Evolutionary conservation across 257 asterid species (phyloP), one percentile per base, ranked within the genome.

Genomic region (Paulownia fortunei): DNA sequence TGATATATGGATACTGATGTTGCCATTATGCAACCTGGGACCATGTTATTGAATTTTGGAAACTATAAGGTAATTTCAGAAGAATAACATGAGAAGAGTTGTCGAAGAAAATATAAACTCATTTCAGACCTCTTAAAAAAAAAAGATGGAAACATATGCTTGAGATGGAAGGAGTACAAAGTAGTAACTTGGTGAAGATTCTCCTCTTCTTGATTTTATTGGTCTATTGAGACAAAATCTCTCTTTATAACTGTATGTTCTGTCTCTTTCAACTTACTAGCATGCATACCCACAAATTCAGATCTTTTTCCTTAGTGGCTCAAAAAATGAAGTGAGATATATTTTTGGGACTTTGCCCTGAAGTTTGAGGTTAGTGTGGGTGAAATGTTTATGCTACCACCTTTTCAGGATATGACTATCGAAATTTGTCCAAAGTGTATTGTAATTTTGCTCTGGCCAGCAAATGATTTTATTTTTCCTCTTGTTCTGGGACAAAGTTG

Each of bases 1-100:
- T 66, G 73, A 78, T 84, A n/a, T 72, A 32, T 70, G 63, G 34
- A 63, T 47, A 52, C 10, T 72, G 65, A 26, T 76, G 71, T 37
- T 54, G 69, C 67, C 23, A 19, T 59, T 24, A 19, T 42, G 49
- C 47, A 52, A 52, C 60, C 66, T 59, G 69, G 56, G 69, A 42
- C 24, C 34, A 19, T 24, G 44, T 51, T 37, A 8, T 26, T 49
- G 32, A 60, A 66, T 23, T 66, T 62, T 74, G 30, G 69, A 51
- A 68, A 70, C 54, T 23, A 8, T 36, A 61, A 23, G 18, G 34
- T 47, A 68, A 56, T 26, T 41, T 47, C 16, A 11, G 74, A 72
- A 44, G 54, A 32, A 73, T 23, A n/a, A 32, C 46, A 39, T 24
- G 61, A 21, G 8, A 21, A 42, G 74, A 64, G 15, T 76, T 65